A percentile compares a stretch with the other conserved stretches of the same genome.
Conservation (phyloP, 257 asterid genomes). For the Echites panduratus region DNA sequence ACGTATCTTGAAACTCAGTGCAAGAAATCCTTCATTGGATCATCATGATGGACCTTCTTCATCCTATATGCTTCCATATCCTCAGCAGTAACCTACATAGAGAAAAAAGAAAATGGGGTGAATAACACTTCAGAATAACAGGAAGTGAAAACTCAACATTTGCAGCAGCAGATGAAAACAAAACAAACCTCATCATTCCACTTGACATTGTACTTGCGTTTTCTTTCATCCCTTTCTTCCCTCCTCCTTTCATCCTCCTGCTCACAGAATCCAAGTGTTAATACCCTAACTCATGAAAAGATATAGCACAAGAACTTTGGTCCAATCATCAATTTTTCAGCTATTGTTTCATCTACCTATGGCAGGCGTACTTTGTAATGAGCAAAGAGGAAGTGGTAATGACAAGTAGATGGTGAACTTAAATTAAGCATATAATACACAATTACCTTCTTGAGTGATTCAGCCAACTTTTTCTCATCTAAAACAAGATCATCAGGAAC, state of each 20-base stretch:
- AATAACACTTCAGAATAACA: conserved; percentile 4
- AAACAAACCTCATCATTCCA: conserved; percentile 79
- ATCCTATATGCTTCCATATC: conserved; percentile 81
- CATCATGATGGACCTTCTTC: conserved; percentile 76
- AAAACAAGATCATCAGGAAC: conserved; percentile 76
- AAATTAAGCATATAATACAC: neutral
- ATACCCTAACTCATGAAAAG: neutral
- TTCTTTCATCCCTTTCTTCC: conserved; percentile 85
- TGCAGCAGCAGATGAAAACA: neutral
- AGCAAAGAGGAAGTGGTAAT: neutral
- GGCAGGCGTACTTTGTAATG: neutral
- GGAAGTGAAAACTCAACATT: neutral
- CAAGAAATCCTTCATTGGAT: conserved; percentile 80
- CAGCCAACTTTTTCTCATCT: conserved; percentile 60
- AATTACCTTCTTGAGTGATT: conserved; percentile 69
- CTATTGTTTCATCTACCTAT: neutral
- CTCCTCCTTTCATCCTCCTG: conserved; percentile 81
- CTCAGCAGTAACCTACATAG: conserved; percentile 57
- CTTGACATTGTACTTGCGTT: conserved; percentile 82
- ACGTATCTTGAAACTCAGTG: conserved; percentile 18
- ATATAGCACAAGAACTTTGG: neutral
- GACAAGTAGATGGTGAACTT: neutral
- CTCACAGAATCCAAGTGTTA: conserved; percentile 2
- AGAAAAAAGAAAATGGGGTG: neutral
- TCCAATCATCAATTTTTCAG: neutral